phyloP scores from a whole-genome alignment of 2,329 filamentous ascomycete species.

The Cryphonectria parasitica region DNA sequence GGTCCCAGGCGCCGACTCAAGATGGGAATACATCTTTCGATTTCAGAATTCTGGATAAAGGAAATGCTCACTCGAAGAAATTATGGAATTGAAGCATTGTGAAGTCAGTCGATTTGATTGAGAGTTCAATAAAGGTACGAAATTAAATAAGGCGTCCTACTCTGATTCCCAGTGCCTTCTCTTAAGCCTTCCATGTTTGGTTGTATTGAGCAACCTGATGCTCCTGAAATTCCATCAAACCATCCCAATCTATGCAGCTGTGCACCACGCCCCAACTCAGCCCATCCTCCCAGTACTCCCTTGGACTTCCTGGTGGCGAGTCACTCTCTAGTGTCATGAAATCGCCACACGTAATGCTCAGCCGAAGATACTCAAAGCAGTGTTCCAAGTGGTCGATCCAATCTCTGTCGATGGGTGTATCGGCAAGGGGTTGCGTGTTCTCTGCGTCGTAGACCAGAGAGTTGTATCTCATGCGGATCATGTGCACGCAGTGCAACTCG shows the following conservation, averaged over 20 bases:
- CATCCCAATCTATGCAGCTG: conserved; percentile 2
- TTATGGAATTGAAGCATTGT: not conserved
- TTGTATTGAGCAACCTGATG: not conserved
- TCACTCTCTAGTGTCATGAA: not conserved
- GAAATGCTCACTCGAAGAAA: not conserved
- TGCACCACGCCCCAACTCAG: not conserved
- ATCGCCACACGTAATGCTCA: conserved; percentile 1
- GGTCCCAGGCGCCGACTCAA: not conserved
- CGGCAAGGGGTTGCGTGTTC: not conserved
- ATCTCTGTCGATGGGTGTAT: not conserved
- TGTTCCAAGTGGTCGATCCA: not conserved
- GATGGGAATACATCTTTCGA: not conserved
- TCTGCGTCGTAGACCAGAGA: not conserved
- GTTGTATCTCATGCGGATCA: not conserved
- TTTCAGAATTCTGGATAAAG: not conserved
- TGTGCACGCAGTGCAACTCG: not conserved
- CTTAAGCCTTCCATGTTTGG: not conserved
- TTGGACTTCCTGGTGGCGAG: not conserved
- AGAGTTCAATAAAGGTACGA: not conserved
- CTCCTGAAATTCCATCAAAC: not conserved
- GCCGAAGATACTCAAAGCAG: not conserved
- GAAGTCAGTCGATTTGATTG: not conserved
- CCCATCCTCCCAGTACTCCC: not conserved
- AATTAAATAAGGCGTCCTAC: not conserved
- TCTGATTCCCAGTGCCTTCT: not conserved